Base-by-base conservation (phyloP, 495 filamentous ascomycete species). In the Polyplosphaeria fusca region DNA sequence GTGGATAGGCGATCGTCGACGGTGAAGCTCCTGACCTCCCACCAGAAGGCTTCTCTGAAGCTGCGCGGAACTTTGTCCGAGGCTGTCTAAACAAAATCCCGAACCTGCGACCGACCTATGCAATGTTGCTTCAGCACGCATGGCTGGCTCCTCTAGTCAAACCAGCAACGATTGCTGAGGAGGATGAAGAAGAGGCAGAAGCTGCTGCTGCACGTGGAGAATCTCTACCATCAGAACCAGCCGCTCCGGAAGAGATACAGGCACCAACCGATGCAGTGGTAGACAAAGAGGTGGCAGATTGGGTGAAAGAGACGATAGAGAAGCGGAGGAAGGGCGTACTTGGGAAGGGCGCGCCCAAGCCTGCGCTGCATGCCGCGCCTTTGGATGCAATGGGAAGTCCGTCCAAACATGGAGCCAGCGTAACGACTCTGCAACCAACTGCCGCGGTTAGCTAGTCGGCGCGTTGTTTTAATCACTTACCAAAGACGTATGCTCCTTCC, bases 41-140 rank as follows among this genome's bases (percentile, higher is more conserved):
- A 0, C 72, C 72, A 25, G 80, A 87, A 27, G 82, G 80, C 22
- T 98, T 85, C 71, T 92, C 90, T 0, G 78, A 85, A 30, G 78
- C 82, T 4, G 91, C 94, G 0, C 85, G 86, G 30, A 85, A 91
- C 53, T 98, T 98, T 73, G 91, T 97, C 38, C 77, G 78, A 19
- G 84, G 86, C 43, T 97, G 94, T 69, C 79, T 98, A 42, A 88
- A 96, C 72, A 98, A 98, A 70, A 86, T 87, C 52, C 91, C 93
- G 2, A 88, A 86, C 48, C 82, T 93, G 26, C 86, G 93, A 14
- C 93, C 92, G 19, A 90, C 86, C 2, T 98, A 98, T 71, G 79
- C 84, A 40, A 90, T 89, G 79, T 79, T 98, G 18, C 76, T 98
- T 13, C 81, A 85, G 55, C 94, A 96, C 68, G 81, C 87, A 45